phyloP scores from a whole-genome alignment of 2,329 filamentous ascomycete species.

The Cordyceps fumosorosea region DNA sequence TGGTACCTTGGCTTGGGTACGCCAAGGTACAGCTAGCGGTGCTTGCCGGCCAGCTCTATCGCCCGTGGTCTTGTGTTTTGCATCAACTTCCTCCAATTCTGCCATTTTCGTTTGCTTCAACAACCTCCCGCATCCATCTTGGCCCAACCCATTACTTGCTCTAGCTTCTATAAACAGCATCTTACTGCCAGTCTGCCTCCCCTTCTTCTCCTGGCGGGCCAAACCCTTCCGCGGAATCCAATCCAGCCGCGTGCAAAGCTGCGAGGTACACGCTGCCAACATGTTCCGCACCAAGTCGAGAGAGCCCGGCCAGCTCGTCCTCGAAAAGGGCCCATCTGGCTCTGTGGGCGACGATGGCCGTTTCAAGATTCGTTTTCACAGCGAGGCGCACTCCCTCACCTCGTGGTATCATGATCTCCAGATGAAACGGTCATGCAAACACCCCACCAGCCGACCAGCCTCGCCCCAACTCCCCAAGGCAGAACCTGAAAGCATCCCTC shows the following conservation, averaged over 20 bases:
- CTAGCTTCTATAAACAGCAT: not conserved
- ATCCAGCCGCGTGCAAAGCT: too few species aligned
- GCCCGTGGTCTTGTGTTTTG: not conserved
- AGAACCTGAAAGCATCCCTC: conserved; percentile 10
- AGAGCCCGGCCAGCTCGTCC: conserved; percentile 17
- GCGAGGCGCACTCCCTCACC: not conserved
- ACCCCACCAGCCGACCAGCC: not conserved
- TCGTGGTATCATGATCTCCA: conserved; percentile 8
- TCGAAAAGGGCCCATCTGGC: conserved; percentile 15
- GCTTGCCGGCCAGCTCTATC: not conserved
- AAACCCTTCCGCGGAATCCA: too few species aligned
- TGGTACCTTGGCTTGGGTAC: not conserved
- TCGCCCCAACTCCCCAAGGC: not conserved
- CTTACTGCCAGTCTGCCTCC: not conserved
- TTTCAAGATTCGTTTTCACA: conserved; percentile 18
- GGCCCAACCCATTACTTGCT: not conserved
- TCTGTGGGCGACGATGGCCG: conserved; percentile 18
- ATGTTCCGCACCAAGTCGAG: conserved; percentile 16
- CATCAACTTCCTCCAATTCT: not conserved
- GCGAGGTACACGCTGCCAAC: not conserved
- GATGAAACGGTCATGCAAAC: conserved; percentile 3
- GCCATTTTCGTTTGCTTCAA: not conserved
- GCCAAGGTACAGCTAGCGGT: not conserved
- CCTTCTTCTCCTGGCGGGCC: not conserved
- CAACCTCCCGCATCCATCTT: not conserved